Evolutionary conservation across 805 yeast species (phyloP).

Genomic region (Ogataea minuta): DNA sequence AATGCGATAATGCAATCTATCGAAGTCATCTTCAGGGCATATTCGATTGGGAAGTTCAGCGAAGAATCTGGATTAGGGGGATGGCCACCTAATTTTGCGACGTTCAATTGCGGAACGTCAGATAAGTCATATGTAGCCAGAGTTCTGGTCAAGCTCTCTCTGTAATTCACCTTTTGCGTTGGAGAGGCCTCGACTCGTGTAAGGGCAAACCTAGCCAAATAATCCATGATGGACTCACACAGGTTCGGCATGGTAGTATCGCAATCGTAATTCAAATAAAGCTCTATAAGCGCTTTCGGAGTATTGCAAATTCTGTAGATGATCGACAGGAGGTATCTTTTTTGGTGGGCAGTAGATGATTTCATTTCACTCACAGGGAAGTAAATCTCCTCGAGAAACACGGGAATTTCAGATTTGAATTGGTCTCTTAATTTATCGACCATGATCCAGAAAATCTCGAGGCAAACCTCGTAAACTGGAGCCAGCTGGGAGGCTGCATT

Average conservation of each 20-base stretch:
- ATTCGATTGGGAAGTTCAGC: slow-evolving; percentile 67
- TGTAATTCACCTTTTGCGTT: slow-evolving; percentile 58
- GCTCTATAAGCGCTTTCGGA: slow-evolving; percentile 87
- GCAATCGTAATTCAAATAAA: slow-evolving; percentile 94
- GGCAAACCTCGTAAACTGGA: slow-evolving; percentile 86
- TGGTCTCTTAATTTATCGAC: slow-evolving; percentile 79
- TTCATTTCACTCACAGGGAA: slow-evolving; percentile 92
- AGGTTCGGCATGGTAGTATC: slow-evolving; percentile 77
- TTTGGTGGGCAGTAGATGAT: slow-evolving; percentile 89
- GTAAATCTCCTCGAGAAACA: slow-evolving; percentile 87
- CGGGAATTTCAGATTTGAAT: slow-evolving; percentile 91
- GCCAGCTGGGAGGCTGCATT: slow-evolving; percentile 91
- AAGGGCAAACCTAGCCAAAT: slow-evolving; percentile 68
- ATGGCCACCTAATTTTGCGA: slow-evolving; percentile 56
- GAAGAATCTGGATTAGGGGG: slow-evolving; percentile 55
- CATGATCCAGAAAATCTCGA: slow-evolving; percentile 91
- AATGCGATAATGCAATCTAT: slow-evolving; percentile 79
- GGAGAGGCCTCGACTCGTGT: slow-evolving; percentile 70
- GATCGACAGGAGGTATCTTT: slow-evolving; percentile 79
- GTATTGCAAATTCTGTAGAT: slow-evolving; percentile 81
- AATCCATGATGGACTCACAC: slow-evolving; percentile 79
- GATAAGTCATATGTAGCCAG: slow-evolving; percentile 72
- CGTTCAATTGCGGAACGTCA: slow-evolving; percentile 73
- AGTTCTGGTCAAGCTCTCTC: slow-evolving; percentile 50
- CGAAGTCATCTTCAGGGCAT: slow-evolving; percentile 79